phyloP scores from a whole-genome alignment of 2,329 filamentous ascomycete genomes.

The Cytospora paraplurivora region DNA sequence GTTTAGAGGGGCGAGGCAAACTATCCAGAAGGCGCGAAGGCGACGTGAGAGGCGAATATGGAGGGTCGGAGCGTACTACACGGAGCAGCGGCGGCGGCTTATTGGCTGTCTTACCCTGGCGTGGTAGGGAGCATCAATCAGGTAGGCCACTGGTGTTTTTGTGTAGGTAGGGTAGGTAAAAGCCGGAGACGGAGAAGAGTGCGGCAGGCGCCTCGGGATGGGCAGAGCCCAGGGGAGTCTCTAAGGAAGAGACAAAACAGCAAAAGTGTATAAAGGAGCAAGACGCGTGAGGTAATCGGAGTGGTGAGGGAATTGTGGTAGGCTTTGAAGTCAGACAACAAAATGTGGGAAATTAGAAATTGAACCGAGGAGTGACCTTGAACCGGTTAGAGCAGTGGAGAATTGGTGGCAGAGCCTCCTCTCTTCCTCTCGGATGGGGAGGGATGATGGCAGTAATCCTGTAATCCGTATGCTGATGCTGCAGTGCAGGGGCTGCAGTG shows the following conservation, averaged over 20 bases:
- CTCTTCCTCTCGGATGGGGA: neutral
- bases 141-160: neutral
- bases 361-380: constrained; percentile 9
- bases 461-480: too few species aligned
- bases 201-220: constrained; percentile 27
- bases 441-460: neutral
- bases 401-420: neutral
- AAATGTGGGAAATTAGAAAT: constrained; percentile 26
- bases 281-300: constrained; percentile 3
- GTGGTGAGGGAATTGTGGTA: constrained; percentile 22
- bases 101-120: constrained; percentile 20
- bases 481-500: too few species aligned
- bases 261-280: constrained; percentile 13
- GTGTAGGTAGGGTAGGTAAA: neutral
- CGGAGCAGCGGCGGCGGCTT: constrained; percentile 11
- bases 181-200: constrained; percentile 3
- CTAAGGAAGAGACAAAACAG: constrained; percentile 27
- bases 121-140: constrained; percentile 5
- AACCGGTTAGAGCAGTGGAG: constrained; percentile 2
- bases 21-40: constrained; percentile 1
- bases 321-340: constrained; percentile 25
- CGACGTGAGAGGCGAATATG: neutral
- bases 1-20: constrained; percentile 9
- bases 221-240: constrained; percentile 28
- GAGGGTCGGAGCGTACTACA: constrained; percentile 1